Evolutionary conservation across 345 rosid species (phyloP), one percentile per base, ranked within the genome.

Genomic region (Eutrema japonicum): DNA sequence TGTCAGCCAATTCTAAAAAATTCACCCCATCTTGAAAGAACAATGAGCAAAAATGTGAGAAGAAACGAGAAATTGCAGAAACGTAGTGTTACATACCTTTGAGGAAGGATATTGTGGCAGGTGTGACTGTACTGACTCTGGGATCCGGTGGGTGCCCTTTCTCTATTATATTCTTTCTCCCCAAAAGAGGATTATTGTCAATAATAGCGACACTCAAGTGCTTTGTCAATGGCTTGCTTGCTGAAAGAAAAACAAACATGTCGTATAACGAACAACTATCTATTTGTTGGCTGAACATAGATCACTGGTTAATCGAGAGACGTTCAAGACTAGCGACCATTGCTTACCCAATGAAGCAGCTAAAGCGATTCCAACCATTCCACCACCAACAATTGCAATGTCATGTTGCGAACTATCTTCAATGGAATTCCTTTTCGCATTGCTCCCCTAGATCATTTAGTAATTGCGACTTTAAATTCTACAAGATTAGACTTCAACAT

Each of bases 281-380:
- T 35, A 22, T 26, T 4, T 35, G 57, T 64, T 10, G 13, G 7
- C 13, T 6, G 33, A 75, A 32, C 30, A 32, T 11, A 56, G 57
- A 37, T 7, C 2, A 8, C 0, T 6, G 5, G 3, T 5, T 40
- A 45, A 50, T 40, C 0, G 8, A 58, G 33, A 56, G 0, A 49
- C 8, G 10, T 8, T 30, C 27, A 45, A 9, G 18, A 65, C 1
- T 26, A 36, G 40, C 37, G 54, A 54, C 35, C 59, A 56, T 10
- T 27, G 61, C 80, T 49, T 71, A 91, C 98, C 97, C 41, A 94
- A 76, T 10, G 98, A 91, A 85, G 93, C 91, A 69, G 98, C 97
- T 52, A 94, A 77, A 77, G 97, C 92, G 82, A 94, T 85, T 76
- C 98, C 97, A 75, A 94, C 99, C 96, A 94, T 88, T 80, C 97